Conservation (phyloP, 2,329 filamentous ascomycete species). For the Aspergillus pseudotamarii region DNA sequence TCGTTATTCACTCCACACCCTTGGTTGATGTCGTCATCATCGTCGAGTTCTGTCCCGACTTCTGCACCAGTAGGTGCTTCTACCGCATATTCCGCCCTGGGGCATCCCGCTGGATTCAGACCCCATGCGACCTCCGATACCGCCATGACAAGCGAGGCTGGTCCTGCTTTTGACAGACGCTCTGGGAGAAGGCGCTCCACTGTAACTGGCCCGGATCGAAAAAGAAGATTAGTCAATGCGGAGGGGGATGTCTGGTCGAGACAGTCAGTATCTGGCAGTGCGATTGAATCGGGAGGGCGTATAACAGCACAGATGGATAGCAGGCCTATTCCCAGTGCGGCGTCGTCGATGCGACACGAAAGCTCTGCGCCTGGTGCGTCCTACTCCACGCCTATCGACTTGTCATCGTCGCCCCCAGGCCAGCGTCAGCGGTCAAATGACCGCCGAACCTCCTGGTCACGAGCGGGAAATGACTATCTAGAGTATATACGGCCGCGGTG, state of each 20-base stretch:
- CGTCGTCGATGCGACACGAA: conserved; percentile 18
- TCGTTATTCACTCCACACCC: neutral
- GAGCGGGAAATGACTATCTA: conserved; percentile 23
- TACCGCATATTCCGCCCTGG: conserved; percentile 13
- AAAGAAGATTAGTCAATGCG: conserved; percentile 45
- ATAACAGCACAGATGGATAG: conserved; percentile 21
- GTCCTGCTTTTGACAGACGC: conserved; percentile 20
- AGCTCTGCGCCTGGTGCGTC: conserved; percentile 29
- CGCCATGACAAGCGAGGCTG: conserved; percentile 19
- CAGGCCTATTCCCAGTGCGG: conserved; percentile 29
- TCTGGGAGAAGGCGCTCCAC: conserved; percentile 25
- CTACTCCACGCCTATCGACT: conserved; percentile 37
- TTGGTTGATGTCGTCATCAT: conserved; percentile 28
- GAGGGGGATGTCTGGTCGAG: conserved; percentile 31
- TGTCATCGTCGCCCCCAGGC: conserved; percentile 34
- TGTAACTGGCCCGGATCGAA: conserved; percentile 39
- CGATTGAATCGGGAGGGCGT: conserved; percentile 19
- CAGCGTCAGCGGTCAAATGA: conserved; percentile 10
- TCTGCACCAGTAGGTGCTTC: conserved; percentile 15
- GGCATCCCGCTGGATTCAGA: conserved; percentile 11
- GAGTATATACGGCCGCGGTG: conserved; percentile 70
- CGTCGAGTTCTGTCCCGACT: conserved; percentile 23
- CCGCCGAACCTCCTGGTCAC: conserved; percentile 20
- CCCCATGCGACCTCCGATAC: conserved; percentile 21
- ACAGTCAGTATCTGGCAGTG: conserved; percentile 14